Evolutionary conservation across 805 yeast genomes (phyloP), one percentile per base, ranked within the genome.

Genomic region (Hemisphaericaspora nanyangensis): DNA sequence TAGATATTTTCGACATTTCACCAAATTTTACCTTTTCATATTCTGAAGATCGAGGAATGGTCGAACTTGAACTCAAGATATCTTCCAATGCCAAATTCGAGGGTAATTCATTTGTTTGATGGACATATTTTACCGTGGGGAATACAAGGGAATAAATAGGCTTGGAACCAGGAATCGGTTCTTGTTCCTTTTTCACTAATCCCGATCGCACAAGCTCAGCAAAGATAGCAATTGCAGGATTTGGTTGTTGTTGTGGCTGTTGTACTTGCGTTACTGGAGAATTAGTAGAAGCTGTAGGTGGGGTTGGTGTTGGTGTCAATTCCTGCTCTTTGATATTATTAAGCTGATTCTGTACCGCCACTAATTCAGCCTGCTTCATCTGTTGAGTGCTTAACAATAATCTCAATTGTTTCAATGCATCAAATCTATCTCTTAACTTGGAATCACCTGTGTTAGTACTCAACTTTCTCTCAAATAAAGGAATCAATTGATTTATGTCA

Each of bases 321-420:
- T 61, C 62, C 33, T 63, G 68, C 39, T 62, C 65, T 45, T 60
- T 62, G 6, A 72, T 63, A n/a, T 50, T 52, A 32, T 57, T 56
- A 27, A 72, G 50, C 42, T 65, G 67, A n/a, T 47, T 45, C 45
- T 63, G 69, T 5, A 72, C 65, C 1, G 65, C 66, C 26, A 48
- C 45, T 37, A 72, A 56, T 27, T 70, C 73, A 13, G 49, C 46
- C 11, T 54, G 52, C 32, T 55, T 57, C 57, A 70, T 56, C 12
- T 48, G 46, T 40, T 63, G 70, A 42, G 55, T 63, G 13, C 60
- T 55, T 31, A 77, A 55, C 20, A 77, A 61, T 13, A 38, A 46
- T 27, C 64, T 61, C 39, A 77, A 59, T 46, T 75, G 74, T 28
- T 56, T 55, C 44, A 77, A 62, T 4, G 77, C 73, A 29, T 64